Base-by-base conservation (phyloP, 2,329 filamentous ascomycete species). In the Clarireedia monteithiana region DNA sequence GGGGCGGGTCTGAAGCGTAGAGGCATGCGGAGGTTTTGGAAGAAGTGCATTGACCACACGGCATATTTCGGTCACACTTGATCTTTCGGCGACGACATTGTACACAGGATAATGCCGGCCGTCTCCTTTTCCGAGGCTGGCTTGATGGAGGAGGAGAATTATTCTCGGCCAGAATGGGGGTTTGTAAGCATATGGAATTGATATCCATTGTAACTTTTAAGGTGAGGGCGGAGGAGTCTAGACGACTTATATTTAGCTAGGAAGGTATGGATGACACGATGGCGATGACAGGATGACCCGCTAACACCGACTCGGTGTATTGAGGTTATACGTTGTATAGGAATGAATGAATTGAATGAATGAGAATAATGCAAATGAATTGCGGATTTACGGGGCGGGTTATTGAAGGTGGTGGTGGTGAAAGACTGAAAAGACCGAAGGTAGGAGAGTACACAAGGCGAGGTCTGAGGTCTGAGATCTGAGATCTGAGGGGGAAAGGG, bases 51-150 rank as follows among this genome's bases (percentile, higher is more conserved):
- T 57, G 55, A 20, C 44, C 50, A 36, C 55, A 57, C 12, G 55
- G 55, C 30, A 27, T 48, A 15, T 44, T 57, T 48, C 50, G 44
- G 48, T 57, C 55, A n/a, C 55, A 57, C 48, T 53, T 57, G n/a
- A 57, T 48, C 38, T 57, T 57, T n/a, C 55, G 50, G n/a, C 50
- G 50, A 17, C 74, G 68, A 62, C 75, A 77, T 58, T 72, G 68
- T 39, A 72, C 59, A 57, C 74, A 76, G 0, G 74, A 75, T 26
- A 74, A 59, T 4, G 73, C 72, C 34, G 65, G 65, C 20, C 66
- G 55, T 12, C 66, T 30, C 27, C 27, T 30, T 30, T 65, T 68
- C 27, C 64, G 61, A 15, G 61, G 57, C 17, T 52, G 57, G 45
- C 50, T 24, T 36, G 57, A 36, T 14, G 57, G 30, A 17, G 6